Percentiles rank a stretch among this genome's conserved stretches.
phyloP scores from a whole-genome alignment of 2,329 filamentous ascomycete species.

The Botrytis porri region DNA sequence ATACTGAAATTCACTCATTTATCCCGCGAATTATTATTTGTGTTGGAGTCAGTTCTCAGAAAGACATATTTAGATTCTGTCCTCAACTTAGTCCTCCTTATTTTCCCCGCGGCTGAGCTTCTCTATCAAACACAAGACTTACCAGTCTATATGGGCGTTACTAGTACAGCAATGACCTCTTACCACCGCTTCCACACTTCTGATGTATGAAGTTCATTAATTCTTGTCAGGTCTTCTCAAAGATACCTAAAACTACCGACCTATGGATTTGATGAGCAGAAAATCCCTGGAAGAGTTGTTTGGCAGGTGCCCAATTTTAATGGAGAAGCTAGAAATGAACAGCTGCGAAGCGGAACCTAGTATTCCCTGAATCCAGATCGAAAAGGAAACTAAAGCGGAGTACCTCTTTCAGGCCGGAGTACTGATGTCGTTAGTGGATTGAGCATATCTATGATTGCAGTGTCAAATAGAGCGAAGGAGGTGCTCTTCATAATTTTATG shows the following conservation, averaged over 20 bases:
- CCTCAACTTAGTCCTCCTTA: not conserved
- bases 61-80: not conserved
- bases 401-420: conserved; percentile 14
- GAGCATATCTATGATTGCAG: conserved; percentile 20
- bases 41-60: not conserved
- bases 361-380: not conserved
- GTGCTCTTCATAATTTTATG: conserved; percentile 30
- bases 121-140: fast-evolving
- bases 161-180: too few relatives aligned
- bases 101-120: not conserved
- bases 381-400: not conserved
- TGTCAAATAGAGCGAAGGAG: not conserved
- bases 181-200: not conserved
- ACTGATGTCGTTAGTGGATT: conserved; percentile 23
- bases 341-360: not conserved
- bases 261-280: not conserved
- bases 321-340: not conserved
- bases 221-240: too few relatives aligned
- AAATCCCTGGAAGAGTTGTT: not conserved
- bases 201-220: not conserved
- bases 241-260: not conserved
- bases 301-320: too few relatives aligned
- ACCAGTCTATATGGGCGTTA: not conserved
- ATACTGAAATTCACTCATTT: not conserved
- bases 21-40: not conserved